Base-by-base conservation (phyloP, 176 grass and related monocot species). In the Cymbopogon citratus region DNA sequence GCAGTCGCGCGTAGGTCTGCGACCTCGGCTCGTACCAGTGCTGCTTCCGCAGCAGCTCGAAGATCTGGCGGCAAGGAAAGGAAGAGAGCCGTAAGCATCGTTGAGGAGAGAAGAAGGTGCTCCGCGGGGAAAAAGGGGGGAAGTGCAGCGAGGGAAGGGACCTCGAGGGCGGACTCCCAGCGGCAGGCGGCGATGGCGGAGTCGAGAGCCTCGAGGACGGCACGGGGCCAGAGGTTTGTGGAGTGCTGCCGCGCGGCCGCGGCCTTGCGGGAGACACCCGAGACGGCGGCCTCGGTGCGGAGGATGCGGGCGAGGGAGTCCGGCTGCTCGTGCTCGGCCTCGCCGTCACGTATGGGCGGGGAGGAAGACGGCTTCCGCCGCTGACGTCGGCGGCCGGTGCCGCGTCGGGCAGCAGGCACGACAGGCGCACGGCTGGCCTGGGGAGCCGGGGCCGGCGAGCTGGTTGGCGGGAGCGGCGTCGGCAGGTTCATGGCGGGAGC, bases 81-180 rank as follows among this genome's bases (percentile, higher is more conserved):
- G 56, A 72, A 27, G 27, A 71, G 54, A 72, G 12, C 5, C 12
- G 38, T 84, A 5, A 75, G 38, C 65, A 41, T 74, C 18, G 44
- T 21, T 49, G 26, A 23, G 19, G 29, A 5, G 27, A 48, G 45
- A 4, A 35, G 18, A 48, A 65, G 41, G 0, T 5, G 10, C 26
- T 27, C 0, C n/a, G 31, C 9, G 4, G 0, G 21, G 64, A 38
- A 7, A 12, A 14, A 7, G 21, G 0, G 27, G 41, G 0, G 7
- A 24, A 39, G 12, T 1, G 15, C 26, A 41, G 3, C 35, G 23
- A 59, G 21, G 13, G 23, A 36, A 5, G 39, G 24, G 10, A 98
- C 95, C 92, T 95, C 82, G 35, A 98, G 89, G 35, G 96, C 88
- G 19, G 90, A 83, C 46, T 93, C 92, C 96, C 92, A 93, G 63